These are phyloP conservation scores for Phylloboletellus chloephorus DNA, from an alignment of 1,284 basidiomycete species.

Conservation along the genomic window DNA sequence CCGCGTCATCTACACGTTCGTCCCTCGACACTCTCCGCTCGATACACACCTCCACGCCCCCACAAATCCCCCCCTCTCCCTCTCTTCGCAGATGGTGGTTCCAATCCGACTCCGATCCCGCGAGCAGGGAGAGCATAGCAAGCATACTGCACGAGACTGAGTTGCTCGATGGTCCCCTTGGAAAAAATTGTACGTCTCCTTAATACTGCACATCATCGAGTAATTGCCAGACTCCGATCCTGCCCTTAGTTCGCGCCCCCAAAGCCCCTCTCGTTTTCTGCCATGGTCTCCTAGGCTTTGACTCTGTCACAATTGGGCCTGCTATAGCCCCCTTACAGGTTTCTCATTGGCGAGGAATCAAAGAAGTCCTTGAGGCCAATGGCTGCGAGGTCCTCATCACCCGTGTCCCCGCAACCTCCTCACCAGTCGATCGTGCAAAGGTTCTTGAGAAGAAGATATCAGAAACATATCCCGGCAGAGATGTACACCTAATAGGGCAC, in stretches of 20 bases:
- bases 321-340: conserved; percentile 79
- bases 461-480: conserved; percentile 70
- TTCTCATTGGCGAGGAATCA: conserved; percentile 92
- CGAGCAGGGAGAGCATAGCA: conserved; percentile 45
- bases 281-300: conserved; percentile 87
- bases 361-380: conserved; percentile 82
- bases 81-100: conserved; percentile 50
- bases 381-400: conserved; percentile 90
- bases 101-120: conserved; percentile 32
- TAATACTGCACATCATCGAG: conserved; percentile 2
- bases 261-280: conserved; percentile 87
- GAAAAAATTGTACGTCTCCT: conserved; percentile 60
- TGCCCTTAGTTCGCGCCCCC: conserved; percentile 64
- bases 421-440: conserved; percentile 79
- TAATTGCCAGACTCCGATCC: conserved; percentile 8
- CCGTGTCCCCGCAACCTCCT: conserved; percentile 86
- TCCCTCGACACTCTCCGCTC: conserved; percentile 63
- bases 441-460: conserved; percentile 81
- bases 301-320: conserved; percentile 68
- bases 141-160: conserved; percentile 55
- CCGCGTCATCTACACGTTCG: conserved; percentile 32
- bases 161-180: conserved; percentile 46
- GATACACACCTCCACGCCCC: conserved; percentile 37
- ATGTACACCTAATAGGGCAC: conserved; percentile 86
- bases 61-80: conserved; percentile 15